These are phyloP conservation scores for Pseudomicrostroma phylloplanum DNA, from an alignment of 1,284 basidiomycete genomes.

Conservation along the genomic window DNA sequence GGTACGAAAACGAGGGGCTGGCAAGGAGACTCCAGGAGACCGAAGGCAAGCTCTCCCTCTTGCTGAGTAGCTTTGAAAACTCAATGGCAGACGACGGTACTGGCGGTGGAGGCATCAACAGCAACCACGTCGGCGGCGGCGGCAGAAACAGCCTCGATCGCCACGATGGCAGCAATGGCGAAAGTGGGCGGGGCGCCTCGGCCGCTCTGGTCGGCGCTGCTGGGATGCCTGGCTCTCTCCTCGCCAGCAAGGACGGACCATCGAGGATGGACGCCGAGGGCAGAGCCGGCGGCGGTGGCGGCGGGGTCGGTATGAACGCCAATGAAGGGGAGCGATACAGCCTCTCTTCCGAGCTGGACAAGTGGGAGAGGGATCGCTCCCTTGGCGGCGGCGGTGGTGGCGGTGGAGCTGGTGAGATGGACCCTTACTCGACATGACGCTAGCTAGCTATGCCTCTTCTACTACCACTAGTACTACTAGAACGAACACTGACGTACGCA, in stretches of 20 bases:
- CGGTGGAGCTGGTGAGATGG: background rate
- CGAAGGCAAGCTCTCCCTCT: conserved; percentile 36
- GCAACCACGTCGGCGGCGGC: conserved; percentile 21
- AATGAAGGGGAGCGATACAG: conserved; percentile 15
- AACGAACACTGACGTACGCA: no score
- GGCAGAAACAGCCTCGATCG: background rate
- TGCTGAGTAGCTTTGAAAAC: conserved; percentile 34
- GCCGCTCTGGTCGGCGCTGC: background rate
- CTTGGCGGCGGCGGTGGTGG: no score
- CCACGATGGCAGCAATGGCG: background rate
- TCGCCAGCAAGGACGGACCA: background rate
- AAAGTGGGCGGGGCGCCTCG: background rate
- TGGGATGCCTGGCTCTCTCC: background rate
- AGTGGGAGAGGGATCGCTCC: conserved; percentile 26
- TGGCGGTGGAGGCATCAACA: conserved; percentile 19
- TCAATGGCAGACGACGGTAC: conserved; percentile 25
- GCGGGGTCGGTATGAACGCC: background rate
- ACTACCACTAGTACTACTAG: no score
- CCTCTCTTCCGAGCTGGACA: conserved; percentile 42
- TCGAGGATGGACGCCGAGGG: background rate
- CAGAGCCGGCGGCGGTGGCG: background rate
- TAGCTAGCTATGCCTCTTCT: background rate
- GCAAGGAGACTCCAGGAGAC: conserved; percentile 33
- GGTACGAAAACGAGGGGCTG: conserved; percentile 29
- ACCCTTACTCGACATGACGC: conserved; percentile 1